Conservation (phyloP, 257 asterid genomes). For the Capsicum rhomboideum region DNA sequence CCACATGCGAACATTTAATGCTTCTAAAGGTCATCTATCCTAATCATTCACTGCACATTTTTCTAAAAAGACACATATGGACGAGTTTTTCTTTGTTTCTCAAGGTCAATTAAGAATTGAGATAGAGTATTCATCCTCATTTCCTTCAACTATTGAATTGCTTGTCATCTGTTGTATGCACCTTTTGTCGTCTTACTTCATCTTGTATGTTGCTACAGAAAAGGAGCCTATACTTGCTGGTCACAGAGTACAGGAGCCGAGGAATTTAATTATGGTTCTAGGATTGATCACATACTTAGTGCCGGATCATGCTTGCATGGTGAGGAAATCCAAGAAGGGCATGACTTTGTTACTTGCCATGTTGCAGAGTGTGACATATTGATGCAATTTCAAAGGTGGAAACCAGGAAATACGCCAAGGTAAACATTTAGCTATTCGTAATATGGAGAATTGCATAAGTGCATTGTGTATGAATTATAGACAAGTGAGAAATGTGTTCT, state of each 20-base stretch:
- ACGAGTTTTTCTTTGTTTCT: background rate
- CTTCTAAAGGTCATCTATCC: background rate
- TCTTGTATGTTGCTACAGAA: slow-evolving; percentile 30
- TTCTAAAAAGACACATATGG: background rate
- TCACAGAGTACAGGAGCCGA: slow-evolving; percentile 88
- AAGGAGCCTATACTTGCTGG: slow-evolving; percentile 94
- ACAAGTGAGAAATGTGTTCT: background rate
- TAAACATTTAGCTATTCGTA: slow-evolving; percentile 19
- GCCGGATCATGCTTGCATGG: slow-evolving; percentile 81
- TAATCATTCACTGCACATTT: background rate
- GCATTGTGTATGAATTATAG: background rate
- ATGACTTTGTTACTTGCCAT: slow-evolving; percentile 65
- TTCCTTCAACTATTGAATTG: background rate
- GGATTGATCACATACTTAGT: slow-evolving; percentile 89
- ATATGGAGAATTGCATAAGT: slow-evolving; percentile 3
- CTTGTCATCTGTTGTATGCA: background rate
- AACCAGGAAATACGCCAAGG: slow-evolving; percentile 75
- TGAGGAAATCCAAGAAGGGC: slow-evolving; percentile 44
- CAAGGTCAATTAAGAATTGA: background rate
- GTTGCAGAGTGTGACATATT: slow-evolving; percentile 77
- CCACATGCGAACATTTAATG: background rate
- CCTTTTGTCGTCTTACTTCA: background rate
- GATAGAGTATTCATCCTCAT: background rate
- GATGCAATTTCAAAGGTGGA: slow-evolving; percentile 83
- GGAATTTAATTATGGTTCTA: slow-evolving; percentile 86